These are phyloP conservation scores for Galerina marginata DNA, from an alignment of 768 basidiomycete species.

Conservation along the genomic window DNA sequence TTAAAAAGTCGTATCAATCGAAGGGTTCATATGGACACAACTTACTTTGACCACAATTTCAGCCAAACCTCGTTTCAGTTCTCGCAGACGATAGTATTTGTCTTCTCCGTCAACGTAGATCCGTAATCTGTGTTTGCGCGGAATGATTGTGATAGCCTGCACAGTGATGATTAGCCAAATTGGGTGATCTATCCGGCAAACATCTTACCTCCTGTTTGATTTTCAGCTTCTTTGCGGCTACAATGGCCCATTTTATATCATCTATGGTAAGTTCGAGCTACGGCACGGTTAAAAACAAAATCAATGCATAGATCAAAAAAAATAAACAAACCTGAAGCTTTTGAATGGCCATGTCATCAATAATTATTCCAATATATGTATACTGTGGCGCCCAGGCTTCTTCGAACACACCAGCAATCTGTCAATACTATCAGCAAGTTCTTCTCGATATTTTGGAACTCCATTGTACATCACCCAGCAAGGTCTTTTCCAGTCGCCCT, in stretches of 20 bases:
- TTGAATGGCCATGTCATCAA: slow-evolving; percentile 87
- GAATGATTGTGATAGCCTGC: slow-evolving; percentile 78
- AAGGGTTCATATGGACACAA: not conserved
- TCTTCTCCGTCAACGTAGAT: slow-evolving; percentile 81
- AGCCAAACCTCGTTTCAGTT: slow-evolving; percentile 82
- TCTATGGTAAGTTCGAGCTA: slow-evolving; percentile 93
- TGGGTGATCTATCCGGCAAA: not conserved
- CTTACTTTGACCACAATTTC: slow-evolving; percentile 89
- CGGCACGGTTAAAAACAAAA: not conserved
- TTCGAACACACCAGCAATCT: slow-evolving; percentile 93
- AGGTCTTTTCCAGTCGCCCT: slow-evolving; percentile 92
- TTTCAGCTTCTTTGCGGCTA: slow-evolving; percentile 86
- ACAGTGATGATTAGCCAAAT: slow-evolving; percentile 10
- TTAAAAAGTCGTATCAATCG: not conserved
- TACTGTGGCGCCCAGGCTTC: slow-evolving; percentile 95
- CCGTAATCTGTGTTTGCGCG: slow-evolving; percentile 73
- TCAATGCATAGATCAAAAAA: not conserved
- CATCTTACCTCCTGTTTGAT: slow-evolving; percentile 78
- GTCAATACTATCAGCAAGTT: not conserved
- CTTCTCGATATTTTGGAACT: not conserved
- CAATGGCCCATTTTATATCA: slow-evolving; percentile 92
- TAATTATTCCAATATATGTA: slow-evolving; percentile 91
- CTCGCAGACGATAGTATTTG: slow-evolving; percentile 84
- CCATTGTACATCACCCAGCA: slow-evolving; percentile 82
- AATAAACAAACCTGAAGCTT: slow-evolving; percentile 74